Conservation (phyloP, 352 stramenopile species). For the Pythium biforme region DNA sequence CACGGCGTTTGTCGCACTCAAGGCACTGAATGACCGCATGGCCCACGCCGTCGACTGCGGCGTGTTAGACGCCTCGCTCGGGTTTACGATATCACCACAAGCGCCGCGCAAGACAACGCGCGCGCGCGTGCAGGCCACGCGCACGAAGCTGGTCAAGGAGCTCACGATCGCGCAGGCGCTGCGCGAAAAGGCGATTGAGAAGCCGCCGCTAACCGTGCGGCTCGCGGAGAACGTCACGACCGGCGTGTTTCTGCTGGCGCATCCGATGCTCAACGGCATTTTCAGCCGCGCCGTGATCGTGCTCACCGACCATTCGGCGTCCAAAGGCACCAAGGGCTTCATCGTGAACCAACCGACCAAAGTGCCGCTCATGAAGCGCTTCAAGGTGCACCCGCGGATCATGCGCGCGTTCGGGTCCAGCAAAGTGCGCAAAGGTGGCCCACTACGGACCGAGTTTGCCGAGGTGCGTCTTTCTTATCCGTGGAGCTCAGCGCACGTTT, state of each 20-base stretch:
- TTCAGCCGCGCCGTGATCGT: constrained; percentile 77
- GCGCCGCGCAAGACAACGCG: background rate
- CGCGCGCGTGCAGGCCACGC: background rate
- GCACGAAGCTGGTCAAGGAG: constrained; percentile 15
- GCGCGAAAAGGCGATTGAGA: constrained; percentile 25
- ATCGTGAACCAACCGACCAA: constrained; percentile 71
- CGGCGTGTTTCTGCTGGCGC: constrained; percentile 71
- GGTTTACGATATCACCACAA: too few relatives aligned
- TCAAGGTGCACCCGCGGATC: constrained; percentile 60
- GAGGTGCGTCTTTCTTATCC: constrained; percentile 34
- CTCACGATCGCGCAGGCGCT: constrained; percentile 15
- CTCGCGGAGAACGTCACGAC: constrained; percentile 26
- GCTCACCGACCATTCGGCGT: constrained; percentile 58
- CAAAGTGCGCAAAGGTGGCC: constrained; percentile 58
- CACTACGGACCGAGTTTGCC: constrained; percentile 58
- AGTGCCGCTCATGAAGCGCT: constrained; percentile 52
- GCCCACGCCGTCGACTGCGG: constrained; percentile 39
- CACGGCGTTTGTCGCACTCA: constrained; percentile 62
- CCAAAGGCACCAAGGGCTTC: constrained; percentile 57
- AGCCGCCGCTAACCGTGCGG: constrained; percentile 21
- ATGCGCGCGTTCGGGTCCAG: constrained; percentile 57
- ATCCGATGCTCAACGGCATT: constrained; percentile 67
- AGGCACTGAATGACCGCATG: constrained; percentile 59
- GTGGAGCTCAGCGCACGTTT: too few relatives aligned
- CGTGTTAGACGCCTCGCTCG: background rate